Percentiles rank a stretch among this genome's conserved stretches.
Evolutionary conservation across 2,329 filamentous ascomycete species (phyloP).

Genomic region (Ophiocordyceps camponoti-saundersi): DNA sequence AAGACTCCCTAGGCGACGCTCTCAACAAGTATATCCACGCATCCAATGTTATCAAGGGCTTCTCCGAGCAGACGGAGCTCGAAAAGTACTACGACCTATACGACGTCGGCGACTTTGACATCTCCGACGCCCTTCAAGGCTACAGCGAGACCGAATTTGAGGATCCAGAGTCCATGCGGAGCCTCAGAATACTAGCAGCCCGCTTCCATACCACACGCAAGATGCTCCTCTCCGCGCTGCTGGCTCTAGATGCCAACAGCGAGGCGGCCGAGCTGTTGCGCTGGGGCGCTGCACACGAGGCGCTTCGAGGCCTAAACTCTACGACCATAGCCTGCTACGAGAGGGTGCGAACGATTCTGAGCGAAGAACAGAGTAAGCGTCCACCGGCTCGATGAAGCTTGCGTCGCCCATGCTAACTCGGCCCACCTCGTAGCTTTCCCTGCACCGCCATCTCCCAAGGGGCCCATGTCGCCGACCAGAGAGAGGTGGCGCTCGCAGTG

Average conservation of each 20-base stretch:
- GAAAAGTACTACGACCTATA: slow-evolving; percentile 90
- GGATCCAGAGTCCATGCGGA: slow-evolving; percentile 60
- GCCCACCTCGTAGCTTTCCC: slow-evolving; percentile 26
- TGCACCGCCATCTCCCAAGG: slow-evolving; percentile 36
- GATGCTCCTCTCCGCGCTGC: slow-evolving; percentile 71
- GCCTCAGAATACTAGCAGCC: slow-evolving; percentile 65
- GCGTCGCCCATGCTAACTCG: background rate
- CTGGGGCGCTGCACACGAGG: slow-evolving; percentile 65
- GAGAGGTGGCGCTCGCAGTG: slow-evolving; percentile 78
- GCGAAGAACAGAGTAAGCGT: slow-evolving; percentile 62
- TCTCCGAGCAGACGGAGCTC: slow-evolving; percentile 65
- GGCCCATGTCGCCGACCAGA: slow-evolving; percentile 51
- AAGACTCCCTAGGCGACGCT: slow-evolving; percentile 49
- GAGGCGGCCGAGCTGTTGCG: slow-evolving; percentile 59
- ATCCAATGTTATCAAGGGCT: slow-evolving; percentile 48
- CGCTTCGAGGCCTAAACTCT: slow-evolving; percentile 48
- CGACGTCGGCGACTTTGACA: slow-evolving; percentile 58
- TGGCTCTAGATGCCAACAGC: slow-evolving; percentile 72
- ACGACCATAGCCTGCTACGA: slow-evolving; percentile 45
- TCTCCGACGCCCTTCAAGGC: slow-evolving; percentile 49
- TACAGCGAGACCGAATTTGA: slow-evolving; percentile 55
- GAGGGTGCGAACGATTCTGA: slow-evolving; percentile 51
- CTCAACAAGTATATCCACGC: slow-evolving; percentile 58
- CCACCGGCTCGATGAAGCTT: slow-evolving; percentile 3
- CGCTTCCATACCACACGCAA: slow-evolving; percentile 69